These are phyloP conservation scores for Abrus pulchellus DNA, from an alignment of 306 rosid genomes.

Conservation along the genomic window DNA sequence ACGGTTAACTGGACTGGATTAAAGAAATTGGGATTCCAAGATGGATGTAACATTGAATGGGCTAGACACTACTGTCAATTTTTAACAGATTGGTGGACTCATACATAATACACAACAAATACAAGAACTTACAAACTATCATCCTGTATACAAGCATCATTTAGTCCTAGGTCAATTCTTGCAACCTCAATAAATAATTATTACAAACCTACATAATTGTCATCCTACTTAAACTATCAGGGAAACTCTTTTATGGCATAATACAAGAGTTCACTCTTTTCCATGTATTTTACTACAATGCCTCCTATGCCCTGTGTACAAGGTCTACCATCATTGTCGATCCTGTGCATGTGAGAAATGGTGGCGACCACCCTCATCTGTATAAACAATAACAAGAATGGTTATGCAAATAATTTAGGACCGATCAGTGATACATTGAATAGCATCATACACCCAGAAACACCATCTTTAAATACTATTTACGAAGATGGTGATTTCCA, in stretches of 20 bases:
- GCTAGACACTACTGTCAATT: not conserved
- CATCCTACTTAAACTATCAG: constrained; percentile 55
- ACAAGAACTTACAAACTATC: constrained; percentile 47
- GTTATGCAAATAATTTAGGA: constrained; percentile 9
- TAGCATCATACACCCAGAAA: constrained; percentile 4
- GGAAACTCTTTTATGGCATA: constrained; percentile 48
- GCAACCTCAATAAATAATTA: constrained; percentile 51
- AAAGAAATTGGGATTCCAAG: too few species aligned
- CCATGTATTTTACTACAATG: constrained; percentile 22
- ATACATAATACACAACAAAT: constrained; percentile 31
- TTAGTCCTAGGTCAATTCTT: constrained; percentile 59
- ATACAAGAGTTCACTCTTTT: constrained; percentile 47
- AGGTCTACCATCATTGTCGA: constrained; percentile 49
- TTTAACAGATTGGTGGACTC: not conserved
- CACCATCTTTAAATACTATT: not conserved
- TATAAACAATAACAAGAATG: constrained; percentile 44
- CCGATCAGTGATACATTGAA: not conserved
- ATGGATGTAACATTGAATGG: not conserved
- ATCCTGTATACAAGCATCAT: constrained; percentile 57
- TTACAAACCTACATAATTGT: constrained; percentile 53
- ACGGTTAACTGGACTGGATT: not conserved
- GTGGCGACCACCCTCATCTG: constrained; percentile 66
- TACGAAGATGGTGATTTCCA: not conserved
- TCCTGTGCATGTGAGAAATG: constrained; percentile 65
- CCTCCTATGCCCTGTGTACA: constrained; percentile 18